Base-by-base conservation (phyloP, 352 stramenopile species). In the Globisporangium solare region DNA sequence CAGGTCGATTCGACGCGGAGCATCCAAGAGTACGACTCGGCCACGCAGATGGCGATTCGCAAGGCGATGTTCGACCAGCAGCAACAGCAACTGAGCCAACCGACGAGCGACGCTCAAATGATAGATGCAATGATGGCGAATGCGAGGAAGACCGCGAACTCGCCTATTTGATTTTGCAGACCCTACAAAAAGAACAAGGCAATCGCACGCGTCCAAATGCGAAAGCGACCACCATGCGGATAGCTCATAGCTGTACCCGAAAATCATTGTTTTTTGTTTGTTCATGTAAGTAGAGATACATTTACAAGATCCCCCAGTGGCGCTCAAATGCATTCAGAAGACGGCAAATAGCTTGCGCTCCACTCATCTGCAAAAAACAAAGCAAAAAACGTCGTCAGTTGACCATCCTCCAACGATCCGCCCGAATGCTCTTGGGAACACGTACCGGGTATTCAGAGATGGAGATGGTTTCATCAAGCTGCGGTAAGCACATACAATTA, bases 261-360 rank as follows among this genome's bases (percentile, higher is more conserved):
- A 35, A 35, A 35, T 35, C 4, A 35, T 8, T 35, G 27, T 35
- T 35, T 6, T 47, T 51, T 59, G 31, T 47, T 51, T 59, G 31
- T 55, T 31, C n/a, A 56, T 43, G 24, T 45, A 47, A 51, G 51
- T 51, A 62, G 47, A 27, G 50, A 51, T 39, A 18, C 40, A 61
- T 76, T 83, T 95, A 99, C 73, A 99, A 79, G 72, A 99, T 99
- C 47, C 96, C 96, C 97, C 97, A 99, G 67, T 99, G 89, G 71
- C 97, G 82, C 71, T 99, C 97, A 65, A 99, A 98, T 27, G 89
- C 94, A 67, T 97, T 97, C 48, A 98, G 76, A 47, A 99, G 79
- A 61, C 97, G 87, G 61, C 89, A 97, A 54, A 99, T 97, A 22
- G 97, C 97, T 51, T 98, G 87, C 3, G 97, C 95, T 43, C 96